Base-by-base conservation (phyloP, 192 early-diverging fungal species). In the Umbelopsis isabellina region DNA sequence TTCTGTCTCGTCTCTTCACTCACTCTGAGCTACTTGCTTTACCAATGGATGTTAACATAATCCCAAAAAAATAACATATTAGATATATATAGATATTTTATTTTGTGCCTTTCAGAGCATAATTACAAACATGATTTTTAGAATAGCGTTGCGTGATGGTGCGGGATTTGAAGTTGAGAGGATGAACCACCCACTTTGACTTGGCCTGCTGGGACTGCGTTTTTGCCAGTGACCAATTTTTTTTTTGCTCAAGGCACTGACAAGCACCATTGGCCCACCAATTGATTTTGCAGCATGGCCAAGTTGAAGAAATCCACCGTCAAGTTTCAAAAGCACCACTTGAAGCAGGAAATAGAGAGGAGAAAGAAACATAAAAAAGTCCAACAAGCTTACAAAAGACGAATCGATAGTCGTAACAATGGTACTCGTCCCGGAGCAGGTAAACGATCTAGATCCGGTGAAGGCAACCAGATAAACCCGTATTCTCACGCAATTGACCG, bases 301-400 rank as follows among this genome's bases (percentile, higher is more conserved):
- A 79, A 79, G 69, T 69, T 50, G 30, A 79, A 69, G 58, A 79
- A 79, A 46, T 61, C 73, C 1, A 79, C 78, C 23, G 69, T 75
- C 27, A 79, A 79, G 35, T 79, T 79, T 53, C 73, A 79, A 72
- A 79, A 79, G 67, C 75, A 70, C 22, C 70, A 75, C 23, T 46
- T 79, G 21, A 75, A 75, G 46, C 71, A 68, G 20, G 72, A 71
- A n/a, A 55, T 79, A 25, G 74, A 79, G 48, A 70, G 68, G 21
- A 71, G 78, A 66, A 74, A 75, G 37, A 75, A 79, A 49, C 46
- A 69, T 1, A 50, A 69, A 9, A 79, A 79, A 23, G 15, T 75
- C 10, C 75, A 73, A 30, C 52, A 66, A 51, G 70, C 75, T 58
- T 46, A 72, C 41, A 46, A 58, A 21, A 47, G 65, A 10, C 65